Evolutionary conservation across 2,329 filamentous ascomycete genomes (phyloP).

Genomic region (Fusarium scirpi): DNA sequence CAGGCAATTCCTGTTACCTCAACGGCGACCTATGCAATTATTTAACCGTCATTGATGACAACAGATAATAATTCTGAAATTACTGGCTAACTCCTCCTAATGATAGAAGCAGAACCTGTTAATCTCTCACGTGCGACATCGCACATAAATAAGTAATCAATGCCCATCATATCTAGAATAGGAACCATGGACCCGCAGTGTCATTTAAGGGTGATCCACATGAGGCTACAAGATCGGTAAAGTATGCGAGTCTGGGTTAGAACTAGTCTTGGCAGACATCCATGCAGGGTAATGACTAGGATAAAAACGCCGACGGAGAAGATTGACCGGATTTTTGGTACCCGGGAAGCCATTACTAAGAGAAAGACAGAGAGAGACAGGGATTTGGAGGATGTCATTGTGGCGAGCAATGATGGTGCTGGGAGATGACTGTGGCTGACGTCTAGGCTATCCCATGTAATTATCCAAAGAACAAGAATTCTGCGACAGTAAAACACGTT

Average conservation of each 20-base stretch:
- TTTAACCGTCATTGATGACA: fast-evolving
- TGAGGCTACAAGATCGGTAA: neutral
- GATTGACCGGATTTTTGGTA: neutral
- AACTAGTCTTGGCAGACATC: neutral
- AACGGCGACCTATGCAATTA: no score
- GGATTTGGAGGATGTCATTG: neutral
- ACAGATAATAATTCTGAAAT: no score
- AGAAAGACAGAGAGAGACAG: neutral
- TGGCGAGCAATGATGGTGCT: neutral
- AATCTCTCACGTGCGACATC: neutral
- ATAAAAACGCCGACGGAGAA: neutral
- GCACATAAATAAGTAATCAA: neutral
- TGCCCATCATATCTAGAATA: neutral
- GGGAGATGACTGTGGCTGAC: neutral
- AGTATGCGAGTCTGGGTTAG: neutral
- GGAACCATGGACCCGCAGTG: neutral
- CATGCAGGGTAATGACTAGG: neutral
- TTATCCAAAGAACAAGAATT: neutral
- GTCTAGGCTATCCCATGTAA: no score
- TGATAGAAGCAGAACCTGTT: neutral
- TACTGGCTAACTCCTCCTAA: fast-evolving
- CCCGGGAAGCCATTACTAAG: neutral
- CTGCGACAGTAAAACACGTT: fast-evolving
- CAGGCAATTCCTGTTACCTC: no score
- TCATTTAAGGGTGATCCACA: neutral